Base-by-base conservation (phyloP, 129 eudicot species). In the Saposhnikovia divaricata region DNA sequence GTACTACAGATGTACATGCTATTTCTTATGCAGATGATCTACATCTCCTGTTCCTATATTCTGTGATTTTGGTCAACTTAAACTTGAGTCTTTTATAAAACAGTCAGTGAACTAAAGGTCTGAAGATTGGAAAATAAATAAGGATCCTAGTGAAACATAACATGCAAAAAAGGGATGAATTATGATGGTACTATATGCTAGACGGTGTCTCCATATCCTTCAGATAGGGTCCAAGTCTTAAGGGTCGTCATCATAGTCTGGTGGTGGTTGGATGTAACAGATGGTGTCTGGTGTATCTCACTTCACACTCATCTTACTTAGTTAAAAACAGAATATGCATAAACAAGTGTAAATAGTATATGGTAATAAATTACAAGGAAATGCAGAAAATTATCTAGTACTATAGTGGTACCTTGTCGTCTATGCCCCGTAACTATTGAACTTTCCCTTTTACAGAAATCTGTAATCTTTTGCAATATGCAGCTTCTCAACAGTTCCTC, bases 71-170 rank as follows among this genome's bases (percentile, higher is more conserved):
- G 63, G n/a, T 27, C 21, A 19, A 19, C 25, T 53, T 21, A 6
- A 21, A 53, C 63, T 53, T 53, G 7, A 21, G 63, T 19, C 63
- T 53, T 23, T 19, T 21, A 21, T 6, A 19, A 5, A 53, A 19
- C 25, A 53, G 19, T 53, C 25, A 19, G 63, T 21, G 9, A 53
- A 19, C 1, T 21, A 21, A 63, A 9, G 70, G 38, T 63, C 10
- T 63, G 16, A 63, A n/a, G 6, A n/a, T 18, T 5, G 10, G 15
- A 9, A 63, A 63, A 63, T 63, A 12, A n/a, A 63, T 4, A 63
- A n/a, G 70, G 70, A 63, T 63, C 70, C 31, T 34, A 63, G 70
- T 63, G 70, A 63, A 63, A 63, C 25, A 63, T 25, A 63, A 63
- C 70, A 63, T n/a, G 15, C 69, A 34, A 59, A 59, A 12, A n/a